Conservation (phyloP, 805 yeast species). For the Pichia deserticola region DNA sequence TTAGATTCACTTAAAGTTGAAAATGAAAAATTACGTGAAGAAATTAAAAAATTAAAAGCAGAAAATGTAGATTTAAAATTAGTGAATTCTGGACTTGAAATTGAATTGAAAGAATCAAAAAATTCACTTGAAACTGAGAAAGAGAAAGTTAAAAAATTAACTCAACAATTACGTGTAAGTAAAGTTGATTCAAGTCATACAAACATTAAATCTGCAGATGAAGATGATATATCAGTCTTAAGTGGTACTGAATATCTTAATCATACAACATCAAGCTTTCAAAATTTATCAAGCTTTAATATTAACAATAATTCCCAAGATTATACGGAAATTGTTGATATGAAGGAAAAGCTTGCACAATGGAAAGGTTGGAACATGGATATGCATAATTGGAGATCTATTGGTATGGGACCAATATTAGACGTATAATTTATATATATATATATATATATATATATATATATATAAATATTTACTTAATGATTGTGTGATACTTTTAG, state of each 20-base stretch:
- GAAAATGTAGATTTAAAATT: slow-evolving; percentile 24
- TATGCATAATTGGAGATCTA: slow-evolving; percentile 74
- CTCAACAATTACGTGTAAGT: slow-evolving; percentile 25
- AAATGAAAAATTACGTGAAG: slow-evolving; percentile 14
- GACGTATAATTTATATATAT: slow-evolving; percentile 22
- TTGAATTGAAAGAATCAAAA: slow-evolving; percentile 31
- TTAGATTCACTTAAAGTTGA: slow-evolving; percentile 28
- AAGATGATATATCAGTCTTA: slow-evolving; percentile 16
- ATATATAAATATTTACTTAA: too few species aligned
- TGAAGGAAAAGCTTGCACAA: slow-evolving; percentile 50
- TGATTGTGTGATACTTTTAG: too few species aligned
- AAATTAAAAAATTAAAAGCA: slow-evolving; percentile 10
- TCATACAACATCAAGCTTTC: slow-evolving; percentile 17
- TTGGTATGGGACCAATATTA: slow-evolving; percentile 57
- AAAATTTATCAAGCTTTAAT: slow-evolving; percentile 18
- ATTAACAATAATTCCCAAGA: slow-evolving; percentile 20
- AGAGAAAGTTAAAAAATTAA: slow-evolving; percentile 18
- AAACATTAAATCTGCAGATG: slow-evolving; percentile 16
- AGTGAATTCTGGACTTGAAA: slow-evolving; percentile 27
- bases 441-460: too few species aligned
- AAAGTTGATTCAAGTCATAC: slow-evolving; percentile 25
- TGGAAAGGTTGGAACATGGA: slow-evolving; percentile 88
- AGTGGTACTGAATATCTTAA: slow-evolving; percentile 14
- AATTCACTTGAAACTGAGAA: slow-evolving; percentile 28
- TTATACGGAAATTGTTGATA: slow-evolving; percentile 44